These are phyloP conservation scores for Schoenoplectus tabernaemontani DNA, from an alignment of 202 grass and related monocot genomes.

Conservation along the genomic window DNA sequence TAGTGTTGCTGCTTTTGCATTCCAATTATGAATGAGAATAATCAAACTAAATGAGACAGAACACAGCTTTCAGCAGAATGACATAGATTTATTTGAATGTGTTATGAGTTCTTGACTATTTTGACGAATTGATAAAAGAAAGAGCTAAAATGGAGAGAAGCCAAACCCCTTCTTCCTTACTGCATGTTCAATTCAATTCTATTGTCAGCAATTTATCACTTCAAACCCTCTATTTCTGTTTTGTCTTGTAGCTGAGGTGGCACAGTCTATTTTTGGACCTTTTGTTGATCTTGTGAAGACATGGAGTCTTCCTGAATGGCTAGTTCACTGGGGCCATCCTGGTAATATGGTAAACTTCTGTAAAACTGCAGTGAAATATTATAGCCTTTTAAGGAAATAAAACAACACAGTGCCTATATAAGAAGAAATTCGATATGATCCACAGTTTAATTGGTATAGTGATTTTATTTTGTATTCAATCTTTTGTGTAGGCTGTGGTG, in stretches of 20 bases:
- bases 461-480: slow-evolving; percentile 9
- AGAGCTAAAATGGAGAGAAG: neutral
- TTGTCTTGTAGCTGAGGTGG: slow-evolving; percentile 26
- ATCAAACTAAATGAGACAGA: neutral
- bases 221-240: neutral
- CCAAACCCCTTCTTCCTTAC: neutral
- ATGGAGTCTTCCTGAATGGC: slow-evolving; percentile 54
- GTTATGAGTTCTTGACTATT: neutral
- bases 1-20: neutral
- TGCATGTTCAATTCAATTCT: neutral
- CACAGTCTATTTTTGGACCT: slow-evolving; percentile 51
- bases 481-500: slow-evolving; percentile 57
- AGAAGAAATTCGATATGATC: neutral
- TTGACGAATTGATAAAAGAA: neutral
- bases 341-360: slow-evolving; percentile 70
- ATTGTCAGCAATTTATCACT: neutral
- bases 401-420: neutral
- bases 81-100: neutral
- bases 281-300: slow-evolving; percentile 83
- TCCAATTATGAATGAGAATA: neutral
- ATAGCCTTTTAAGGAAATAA: neutral
- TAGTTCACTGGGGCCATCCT: slow-evolving; percentile 96
- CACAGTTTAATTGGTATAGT: neutral
- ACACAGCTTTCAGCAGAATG: neutral
- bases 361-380: neutral